Evolutionary conservation across 441 rosid genomes (phyloP).

Genomic region (Croton setiger): DNA sequence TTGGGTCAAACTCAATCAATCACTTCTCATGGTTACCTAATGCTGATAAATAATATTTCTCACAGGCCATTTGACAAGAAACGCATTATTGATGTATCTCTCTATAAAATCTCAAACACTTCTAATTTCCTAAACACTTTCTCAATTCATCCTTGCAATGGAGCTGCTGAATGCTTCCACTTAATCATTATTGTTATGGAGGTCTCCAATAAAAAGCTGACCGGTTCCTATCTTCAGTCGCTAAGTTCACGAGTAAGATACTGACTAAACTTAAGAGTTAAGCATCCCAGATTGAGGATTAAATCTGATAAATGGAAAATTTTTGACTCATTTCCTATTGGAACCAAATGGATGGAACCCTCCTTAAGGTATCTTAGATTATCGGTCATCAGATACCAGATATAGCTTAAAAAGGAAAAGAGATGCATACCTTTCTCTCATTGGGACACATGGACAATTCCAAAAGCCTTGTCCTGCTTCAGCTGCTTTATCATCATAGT

Average conservation of each 20-base stretch:
- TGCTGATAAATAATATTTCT: neutral
- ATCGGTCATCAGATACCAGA: neutral
- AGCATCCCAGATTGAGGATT: neutral
- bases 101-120: neutral
- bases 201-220: neutral
- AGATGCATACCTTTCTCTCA: constrained; percentile 81
- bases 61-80: neutral
- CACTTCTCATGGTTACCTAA: neutral
- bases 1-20: neutral
- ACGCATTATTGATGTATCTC: neutral
- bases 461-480: constrained; percentile 90
- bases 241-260: neutral
- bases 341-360: no score
- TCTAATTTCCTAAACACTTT: neutral
- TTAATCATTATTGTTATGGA: neutral
- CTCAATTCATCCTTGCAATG: neutral
- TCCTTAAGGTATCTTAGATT: no score
- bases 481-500: constrained; percentile 89
- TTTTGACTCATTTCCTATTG: no score
- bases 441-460: constrained; percentile 98
- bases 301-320: neutral
- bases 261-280: neutral
- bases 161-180: neutral
- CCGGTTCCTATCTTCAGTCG: neutral
- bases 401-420: neutral